These are phyloP conservation scores for Entelexis paramagnoliae DNA, from an alignment of 1,139 yeast genomes.

Conservation along the genomic window DNA sequence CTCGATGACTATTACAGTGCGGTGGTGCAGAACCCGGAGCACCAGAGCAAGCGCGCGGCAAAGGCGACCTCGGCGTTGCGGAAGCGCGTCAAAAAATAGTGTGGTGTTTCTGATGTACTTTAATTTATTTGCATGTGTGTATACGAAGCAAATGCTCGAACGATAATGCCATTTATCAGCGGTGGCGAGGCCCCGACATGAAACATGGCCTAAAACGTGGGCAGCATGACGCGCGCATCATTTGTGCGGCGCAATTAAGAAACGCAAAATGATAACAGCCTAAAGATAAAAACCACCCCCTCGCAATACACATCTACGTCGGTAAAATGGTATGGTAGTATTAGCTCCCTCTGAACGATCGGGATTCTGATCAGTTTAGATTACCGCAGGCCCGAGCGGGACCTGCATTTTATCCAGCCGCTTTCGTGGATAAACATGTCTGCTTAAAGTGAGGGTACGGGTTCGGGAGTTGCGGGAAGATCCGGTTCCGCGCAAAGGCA, in stretches of 20 bases:
- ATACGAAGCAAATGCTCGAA: too few relatives aligned
- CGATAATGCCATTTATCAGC: too few relatives aligned
- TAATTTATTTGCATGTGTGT: too few relatives aligned
- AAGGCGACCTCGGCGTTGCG: constrained; percentile 18
- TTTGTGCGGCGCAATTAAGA: too few relatives aligned
- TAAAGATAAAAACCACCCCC: too few relatives aligned
- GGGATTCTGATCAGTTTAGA: not conserved
- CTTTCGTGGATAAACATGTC: not conserved
- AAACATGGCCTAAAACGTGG: too few relatives aligned
- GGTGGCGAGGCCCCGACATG: too few relatives aligned
- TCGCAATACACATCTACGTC: too few relatives aligned
- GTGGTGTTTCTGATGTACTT: not conserved
- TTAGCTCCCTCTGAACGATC: too few relatives aligned
- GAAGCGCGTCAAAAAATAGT: constrained; percentile 3
- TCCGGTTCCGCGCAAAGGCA: not conserved
- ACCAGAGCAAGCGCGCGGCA: constrained; percentile 23
- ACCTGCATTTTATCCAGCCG: not conserved
- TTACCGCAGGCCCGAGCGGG: not conserved
- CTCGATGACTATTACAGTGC: constrained; percentile 21
- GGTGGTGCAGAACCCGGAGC: constrained; percentile 21
- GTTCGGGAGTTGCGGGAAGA: not conserved
- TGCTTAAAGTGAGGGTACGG: not conserved
- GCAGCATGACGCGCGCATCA: too few relatives aligned
- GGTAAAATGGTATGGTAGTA: too few relatives aligned
- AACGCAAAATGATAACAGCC: too few relatives aligned